These are phyloP conservation scores for Fraxinus latifolia DNA, from an alignment of 305 asterid species.

Conservation along the genomic window DNA sequence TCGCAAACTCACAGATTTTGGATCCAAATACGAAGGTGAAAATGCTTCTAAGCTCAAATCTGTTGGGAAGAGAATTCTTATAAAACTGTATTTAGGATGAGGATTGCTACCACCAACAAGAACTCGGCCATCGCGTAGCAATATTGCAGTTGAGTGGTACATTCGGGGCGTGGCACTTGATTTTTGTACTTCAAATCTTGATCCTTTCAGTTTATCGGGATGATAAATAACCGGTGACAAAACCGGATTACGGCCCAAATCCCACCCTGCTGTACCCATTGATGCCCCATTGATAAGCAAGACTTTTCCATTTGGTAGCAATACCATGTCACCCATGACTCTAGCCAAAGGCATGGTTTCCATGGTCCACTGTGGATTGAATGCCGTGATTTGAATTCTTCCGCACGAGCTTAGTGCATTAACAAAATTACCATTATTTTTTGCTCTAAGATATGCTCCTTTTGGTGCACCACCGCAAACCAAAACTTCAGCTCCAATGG, in stretches of 20 bases:
- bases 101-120: conserved; percentile 59
- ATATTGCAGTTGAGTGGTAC: conserved; percentile 50
- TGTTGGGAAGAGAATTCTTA: conserved; percentile 36
- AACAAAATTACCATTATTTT: conserved; percentile 20
- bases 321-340: conserved; percentile 61
- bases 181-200: conserved; percentile 38
- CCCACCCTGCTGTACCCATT: conserved; percentile 54
- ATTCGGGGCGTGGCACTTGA: conserved; percentile 38
- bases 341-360: conserved; percentile 52
- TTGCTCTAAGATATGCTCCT: conserved; percentile 34
- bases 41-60: conserved; percentile 42
- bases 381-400: conserved; percentile 39
- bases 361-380: conserved; percentile 47
- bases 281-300: conserved; percentile 49
- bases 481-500: conserved; percentile 33
- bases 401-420: conserved; percentile 46
- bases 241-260: conserved; percentile 38
- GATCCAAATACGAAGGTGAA: conserved; percentile 47
- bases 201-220: conserved; percentile 24
- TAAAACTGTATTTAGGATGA: conserved; percentile 34
- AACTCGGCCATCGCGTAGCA: conserved; percentile 47
- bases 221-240: conserved; percentile 39
- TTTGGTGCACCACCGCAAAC: conserved; percentile 62
- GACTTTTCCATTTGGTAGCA: conserved; percentile 49
- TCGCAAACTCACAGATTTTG: conserved; percentile 12